phyloP scores from a whole-genome alignment of 2,329 filamentous ascomycete genomes.

The Knufia petricola region DNA sequence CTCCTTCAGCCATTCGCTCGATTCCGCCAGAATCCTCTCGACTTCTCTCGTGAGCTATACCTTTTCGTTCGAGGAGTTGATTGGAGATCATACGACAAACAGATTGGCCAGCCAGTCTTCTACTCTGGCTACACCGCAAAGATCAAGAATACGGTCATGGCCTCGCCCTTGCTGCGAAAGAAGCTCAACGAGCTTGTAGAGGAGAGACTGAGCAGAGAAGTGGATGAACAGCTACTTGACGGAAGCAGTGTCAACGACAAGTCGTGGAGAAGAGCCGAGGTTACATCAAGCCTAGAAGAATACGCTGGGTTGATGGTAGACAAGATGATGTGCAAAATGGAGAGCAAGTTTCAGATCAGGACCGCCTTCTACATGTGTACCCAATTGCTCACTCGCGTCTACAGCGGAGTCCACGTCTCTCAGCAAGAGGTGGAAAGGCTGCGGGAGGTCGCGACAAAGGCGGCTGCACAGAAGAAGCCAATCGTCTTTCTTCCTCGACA shows the following conservation, averaged over 20 bases:
- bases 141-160: constrained; percentile 71
- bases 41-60: constrained; percentile 87
- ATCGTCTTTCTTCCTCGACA: constrained; percentile 95
- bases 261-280: constrained; percentile 48
- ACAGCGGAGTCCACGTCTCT: constrained; percentile 92
- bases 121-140: constrained; percentile 86
- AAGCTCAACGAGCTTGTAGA: constrained; percentile 71
- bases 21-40: constrained; percentile 62
- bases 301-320: constrained; percentile 81
- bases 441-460: constrained; percentile 70
- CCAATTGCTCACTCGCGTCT: constrained; percentile 81
- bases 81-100: constrained; percentile 87
- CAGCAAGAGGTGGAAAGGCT: constrained; percentile 84
- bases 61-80: constrained; percentile 86
- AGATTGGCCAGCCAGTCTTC: constrained; percentile 87
- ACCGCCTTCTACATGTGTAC: constrained; percentile 83
- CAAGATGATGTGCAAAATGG: constrained; percentile 98
- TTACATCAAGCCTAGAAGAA: constrained; percentile 65
- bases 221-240: constrained; percentile 50
- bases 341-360: constrained; percentile 84
- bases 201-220: constrained; percentile 64
- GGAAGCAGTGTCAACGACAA: constrained; percentile 13
- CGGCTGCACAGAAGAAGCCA: constrained; percentile 78
- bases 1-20: constrained; percentile 67
- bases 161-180: constrained; percentile 61